Evolutionary conservation across 306 rosid species (phyloP).

Genomic region (Arachis stenosperma): DNA sequence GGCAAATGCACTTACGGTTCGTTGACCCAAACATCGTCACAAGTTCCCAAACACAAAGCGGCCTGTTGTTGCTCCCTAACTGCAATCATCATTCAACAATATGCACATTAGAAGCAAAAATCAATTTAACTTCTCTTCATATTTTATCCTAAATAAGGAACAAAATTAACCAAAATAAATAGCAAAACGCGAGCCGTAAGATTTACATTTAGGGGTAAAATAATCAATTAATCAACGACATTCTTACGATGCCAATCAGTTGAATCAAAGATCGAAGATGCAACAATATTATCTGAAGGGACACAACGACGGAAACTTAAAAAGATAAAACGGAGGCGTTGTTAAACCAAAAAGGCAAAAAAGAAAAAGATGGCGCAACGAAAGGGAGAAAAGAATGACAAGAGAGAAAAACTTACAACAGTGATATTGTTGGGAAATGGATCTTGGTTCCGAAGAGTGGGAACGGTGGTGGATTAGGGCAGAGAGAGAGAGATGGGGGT

Average conservation of each 20-base stretch:
- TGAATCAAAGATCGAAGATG: constrained; percentile 7
- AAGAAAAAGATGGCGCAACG: background rate
- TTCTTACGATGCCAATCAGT: background rate
- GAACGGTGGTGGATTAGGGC: constrained; percentile 29
- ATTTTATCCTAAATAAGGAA: background rate
- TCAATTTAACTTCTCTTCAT: background rate
- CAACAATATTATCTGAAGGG: background rate
- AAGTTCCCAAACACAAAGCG: constrained; percentile 25
- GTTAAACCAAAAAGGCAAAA: background rate
- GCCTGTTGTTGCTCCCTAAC: constrained; percentile 21
- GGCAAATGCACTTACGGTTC: constrained; percentile 61
- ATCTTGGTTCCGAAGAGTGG: background rate
- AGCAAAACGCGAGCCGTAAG: background rate
- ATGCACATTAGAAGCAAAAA: constrained; percentile 14
- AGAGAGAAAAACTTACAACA: background rate
- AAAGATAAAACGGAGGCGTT: background rate
- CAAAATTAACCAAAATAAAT: background rate
- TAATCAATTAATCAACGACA: background rate
- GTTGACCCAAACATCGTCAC: constrained; percentile 73
- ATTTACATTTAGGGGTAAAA: background rate
- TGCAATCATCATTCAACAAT: constrained; percentile 19
- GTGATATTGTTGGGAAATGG: background rate
- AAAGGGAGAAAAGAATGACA: background rate
- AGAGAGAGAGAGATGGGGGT: constrained; percentile 5
- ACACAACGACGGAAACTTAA: background rate